Evolutionary conservation across 164 flowering plant genomes (phyloP), one percentile per base, ranked within the genome.

Genomic region (Piper betle): DNA sequence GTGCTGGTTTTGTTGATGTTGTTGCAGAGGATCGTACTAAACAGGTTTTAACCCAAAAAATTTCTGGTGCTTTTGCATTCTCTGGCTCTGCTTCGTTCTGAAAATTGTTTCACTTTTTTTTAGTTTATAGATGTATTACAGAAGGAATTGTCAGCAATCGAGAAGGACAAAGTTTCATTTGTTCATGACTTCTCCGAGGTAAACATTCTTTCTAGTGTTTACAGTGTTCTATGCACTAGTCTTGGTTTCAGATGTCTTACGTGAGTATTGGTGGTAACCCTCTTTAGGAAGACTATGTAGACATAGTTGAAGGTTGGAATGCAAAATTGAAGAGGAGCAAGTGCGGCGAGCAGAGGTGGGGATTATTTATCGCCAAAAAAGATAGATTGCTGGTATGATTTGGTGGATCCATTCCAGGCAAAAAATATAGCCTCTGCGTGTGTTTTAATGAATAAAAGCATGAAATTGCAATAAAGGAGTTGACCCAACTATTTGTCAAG

Each of bases 331-430:
- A 61, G 37, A 78, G 99, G 75, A 84, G 80, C 69, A 58, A 84
- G 8, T 75, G 84, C 4, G 98, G 98, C 3, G 96, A 92, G 77
- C 98, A 92, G 82, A 69, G 82, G 41, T 92, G 98, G 98, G 98
- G 98, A 10, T 75, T 92, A 64, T 92, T 92, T 79, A 74, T 89
- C 61, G 96, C 90, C 75, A 76, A 75, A 77, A 92, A 87, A 67
- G 33, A 25, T 25, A 25, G 33, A 25, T 25, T 0, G 33, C 33
- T 25, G 33, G 33, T 25, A 25, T 0, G 33, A 33, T 10, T 46
- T 10, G 12, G 33, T 25, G 1, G 33, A 25, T 25, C 33, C 33
- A 25, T 25, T 25, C 33, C 33, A 25, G 33, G 33, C 33, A 25
- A 25, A 25, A n/a, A 25, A 25, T 25, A 25, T 25, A 25, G 33